Conservation (phyloP, 371 early-diverging fungal species). For the Mucor mucedo region DNA sequence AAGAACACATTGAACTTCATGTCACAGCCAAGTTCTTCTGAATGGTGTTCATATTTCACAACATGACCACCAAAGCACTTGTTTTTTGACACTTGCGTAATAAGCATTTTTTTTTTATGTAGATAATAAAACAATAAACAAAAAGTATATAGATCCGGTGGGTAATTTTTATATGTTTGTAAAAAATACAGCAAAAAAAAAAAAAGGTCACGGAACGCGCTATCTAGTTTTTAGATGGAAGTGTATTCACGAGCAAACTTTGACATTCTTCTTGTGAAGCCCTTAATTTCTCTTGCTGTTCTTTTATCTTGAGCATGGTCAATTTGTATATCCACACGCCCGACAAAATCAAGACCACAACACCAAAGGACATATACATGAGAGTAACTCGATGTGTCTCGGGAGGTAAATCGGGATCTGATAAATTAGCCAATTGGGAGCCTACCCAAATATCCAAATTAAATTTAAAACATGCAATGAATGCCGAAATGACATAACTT, state of each 20-base stretch:
- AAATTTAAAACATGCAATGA: constrained; percentile 34
- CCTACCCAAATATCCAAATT: constrained; percentile 50
- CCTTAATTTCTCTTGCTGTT: constrained; percentile 1
- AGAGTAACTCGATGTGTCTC: constrained; percentile 35
- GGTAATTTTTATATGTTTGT: neutral
- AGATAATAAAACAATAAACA: neutral
- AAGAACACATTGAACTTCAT: constrained; percentile 84
- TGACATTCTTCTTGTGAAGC: neutral
- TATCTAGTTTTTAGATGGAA: neutral
- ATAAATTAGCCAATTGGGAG: constrained; percentile 42
- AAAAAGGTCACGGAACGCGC: neutral
- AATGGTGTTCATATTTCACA: constrained; percentile 74
- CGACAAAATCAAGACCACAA: neutral
- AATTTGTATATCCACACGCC: constrained; percentile 3
- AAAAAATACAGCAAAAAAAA: neutral
- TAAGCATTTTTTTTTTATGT: constrained; percentile 13
- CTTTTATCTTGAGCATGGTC: constrained; percentile 12
- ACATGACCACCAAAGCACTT: constrained; percentile 74
- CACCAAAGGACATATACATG: constrained; percentile 29
- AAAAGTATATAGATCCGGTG: neutral
- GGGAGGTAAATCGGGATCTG: constrained; percentile 37
- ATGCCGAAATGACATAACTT: constrained; percentile 25
- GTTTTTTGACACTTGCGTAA: constrained; percentile 42
- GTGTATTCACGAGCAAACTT: neutral
- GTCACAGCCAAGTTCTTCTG: constrained; percentile 63